Evolutionary conservation across 2,329 filamentous ascomycete genomes (phyloP), one percentile per base, ranked within the genome.

Genomic region (Ophiostoma novo-ulmi): DNA sequence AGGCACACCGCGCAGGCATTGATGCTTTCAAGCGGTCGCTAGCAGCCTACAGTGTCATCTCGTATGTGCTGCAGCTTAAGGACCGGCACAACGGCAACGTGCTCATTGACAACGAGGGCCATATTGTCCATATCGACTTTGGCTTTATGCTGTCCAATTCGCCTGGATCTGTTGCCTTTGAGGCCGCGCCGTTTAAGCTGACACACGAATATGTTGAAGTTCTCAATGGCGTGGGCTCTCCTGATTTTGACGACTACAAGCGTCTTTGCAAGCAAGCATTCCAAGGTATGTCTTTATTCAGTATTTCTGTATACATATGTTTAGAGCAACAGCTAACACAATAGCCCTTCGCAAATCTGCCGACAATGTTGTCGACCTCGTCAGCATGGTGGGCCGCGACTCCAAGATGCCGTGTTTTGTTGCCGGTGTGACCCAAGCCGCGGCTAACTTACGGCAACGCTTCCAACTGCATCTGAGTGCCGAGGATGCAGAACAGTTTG

Each of bases 81-180:
- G 92, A 95, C 77, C 85, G 92, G 14, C 92, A 95, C 78, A 95
- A 95, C 77, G 92, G 92, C 70, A 95, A 95, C 76, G 90, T 95
- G 17, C 85, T 95, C 72, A 91, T 95, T 76, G 92, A 94, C 79
- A 93, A 91, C 76, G 89, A 92, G 78, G 92, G 92, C 11, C 92
- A 95, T 77, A 93, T 94, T 71, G 89, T 95, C 72, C 92, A 95
- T 77, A 95, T 95, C 73, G 92, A 95, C 79, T 95, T 95, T 79
- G 92, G 92, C 70, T 95, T 95, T 78, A 94, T 95, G 91, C 83
- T 95, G 44, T 94, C 91, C 66, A 95, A 95, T 79, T 93, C 91
- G 1, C 92, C 92, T 0, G 92, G 92, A 0, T 91, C 89, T 10
- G 91, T 95, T 77, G 91, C 91, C 2, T 95, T 95, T 76, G 92